Base-by-base conservation (phyloP, 2,329 filamentous ascomycete species). In the Plenodomus biglobosus region DNA sequence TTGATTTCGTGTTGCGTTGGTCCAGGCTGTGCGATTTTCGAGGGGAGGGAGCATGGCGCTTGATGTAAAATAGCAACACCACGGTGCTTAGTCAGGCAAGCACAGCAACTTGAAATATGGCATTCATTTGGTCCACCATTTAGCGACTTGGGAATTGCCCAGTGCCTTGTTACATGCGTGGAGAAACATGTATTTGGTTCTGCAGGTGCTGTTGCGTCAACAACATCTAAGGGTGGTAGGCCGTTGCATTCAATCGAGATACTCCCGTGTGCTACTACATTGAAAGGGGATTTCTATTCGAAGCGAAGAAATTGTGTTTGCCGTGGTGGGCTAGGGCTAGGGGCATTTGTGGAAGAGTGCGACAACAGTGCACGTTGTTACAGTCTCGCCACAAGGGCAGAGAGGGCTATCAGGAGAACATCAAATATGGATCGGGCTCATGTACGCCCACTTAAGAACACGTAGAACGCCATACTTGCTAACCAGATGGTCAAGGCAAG, bases 41-140 rank as follows among this genome's bases (percentile, higher is more conserved):
- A 8, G 8, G 27, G 27, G 27, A 15, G 3, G 6, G 11, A 11
- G 6, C 22, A 24, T 24, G 22, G 22, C 22, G 22, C 6, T 24
- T 8, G 16, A 35, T 30, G 24, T 41, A 17, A n/a, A n/a, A n/a
- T n/a, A n/a, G n/a, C 48, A 51, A 51, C 48, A 51, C 44, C 48
- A 44, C 21, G 21, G 3, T 44, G 44, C 48, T 51, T 51, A 51
- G 48, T 51, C 48, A 47, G 16, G n/a, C 15, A 4, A 27, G 44
- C 35, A 34, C 39, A 18, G 42, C 35, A 4, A 32, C 27, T 15
- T 3, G 8, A 15, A 32, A 32, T 32, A 15, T 15, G 11, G 27
- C 27, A 24, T n/a, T 24, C 22, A 24, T 13, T 35, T 5, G 5
- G 4, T 35, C 13, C 15, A 19, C 27, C 20, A 34, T 20, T 17